phyloP scores from a whole-genome alignment of 2,329 filamentous ascomycete species.

The Nemania diffusa region DNA sequence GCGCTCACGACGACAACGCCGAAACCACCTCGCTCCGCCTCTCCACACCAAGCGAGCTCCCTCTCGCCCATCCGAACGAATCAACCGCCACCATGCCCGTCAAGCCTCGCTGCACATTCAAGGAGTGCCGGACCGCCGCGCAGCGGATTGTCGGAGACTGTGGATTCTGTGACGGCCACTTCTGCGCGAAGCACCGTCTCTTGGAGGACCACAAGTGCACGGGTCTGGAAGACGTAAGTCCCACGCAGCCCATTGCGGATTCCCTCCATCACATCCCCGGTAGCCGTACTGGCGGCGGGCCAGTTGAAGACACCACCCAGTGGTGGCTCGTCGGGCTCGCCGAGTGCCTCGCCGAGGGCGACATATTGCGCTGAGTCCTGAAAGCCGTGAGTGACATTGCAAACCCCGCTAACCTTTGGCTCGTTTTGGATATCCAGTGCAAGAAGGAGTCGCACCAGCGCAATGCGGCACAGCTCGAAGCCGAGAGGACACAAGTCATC shows the following conservation, averaged over 20 bases:
- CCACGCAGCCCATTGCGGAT: constrained; percentile 38
- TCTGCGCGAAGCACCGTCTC: constrained; percentile 93
- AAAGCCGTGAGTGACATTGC: neutral
- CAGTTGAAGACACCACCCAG: constrained; percentile 30
- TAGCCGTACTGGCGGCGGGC: neutral
- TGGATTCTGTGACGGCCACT: constrained; percentile 92
- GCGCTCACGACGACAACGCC: neutral
- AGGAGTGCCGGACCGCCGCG: constrained; percentile 86
- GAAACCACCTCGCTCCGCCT: neutral
- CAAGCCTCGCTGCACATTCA: constrained; percentile 87
- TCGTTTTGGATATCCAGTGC: constrained; percentile 65
- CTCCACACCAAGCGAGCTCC: neutral
- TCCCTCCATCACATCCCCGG: neutral
- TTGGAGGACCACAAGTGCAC: constrained; percentile 94
- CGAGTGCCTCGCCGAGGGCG: constrained; percentile 48
- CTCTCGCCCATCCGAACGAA: constrained; percentile 2
- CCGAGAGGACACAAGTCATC: constrained; percentile 93
- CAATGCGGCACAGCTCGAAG: constrained; percentile 91
- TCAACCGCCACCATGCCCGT: constrained; percentile 71
- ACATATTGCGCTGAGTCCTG: constrained; percentile 42
- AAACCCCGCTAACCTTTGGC: constrained; percentile 50
- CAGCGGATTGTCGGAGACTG: constrained; percentile 97
- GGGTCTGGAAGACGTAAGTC: constrained; percentile 85
- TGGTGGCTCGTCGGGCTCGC: constrained; percentile 58
- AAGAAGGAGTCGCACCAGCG: constrained; percentile 97